phyloP scores from a whole-genome alignment of 805 yeast species.

The Millerago galiae region DNA sequence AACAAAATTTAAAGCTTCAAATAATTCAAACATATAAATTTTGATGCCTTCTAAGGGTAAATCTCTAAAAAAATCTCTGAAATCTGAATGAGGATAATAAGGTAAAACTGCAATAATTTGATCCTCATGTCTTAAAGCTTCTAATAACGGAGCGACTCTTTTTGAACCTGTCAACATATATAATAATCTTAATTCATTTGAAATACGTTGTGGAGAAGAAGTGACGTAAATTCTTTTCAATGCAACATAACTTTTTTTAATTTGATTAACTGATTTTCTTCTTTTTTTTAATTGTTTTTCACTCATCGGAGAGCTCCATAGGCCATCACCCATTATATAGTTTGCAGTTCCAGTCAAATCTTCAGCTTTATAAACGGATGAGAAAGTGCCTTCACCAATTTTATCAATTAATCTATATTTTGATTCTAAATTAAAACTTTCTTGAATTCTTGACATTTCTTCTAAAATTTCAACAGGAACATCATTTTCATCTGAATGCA shows the following conservation, averaged over 20 bases:
- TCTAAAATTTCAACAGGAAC: constrained; percentile 46
- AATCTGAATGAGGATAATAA: constrained; percentile 85
- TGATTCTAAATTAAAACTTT: constrained; percentile 41
- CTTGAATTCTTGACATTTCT: constrained; percentile 50
- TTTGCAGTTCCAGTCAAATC: constrained; percentile 32
- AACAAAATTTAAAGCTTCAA: constrained; percentile 62
- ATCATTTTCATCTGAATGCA: constrained; percentile 33
- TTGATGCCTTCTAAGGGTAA: constrained; percentile 75
- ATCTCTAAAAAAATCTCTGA: constrained; percentile 78
- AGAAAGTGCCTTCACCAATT: constrained; percentile 87
- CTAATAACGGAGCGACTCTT: constrained; percentile 82
- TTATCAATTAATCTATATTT: constrained; percentile 30
- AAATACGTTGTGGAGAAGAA: constrained; percentile 86
- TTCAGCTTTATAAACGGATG: constrained; percentile 72
- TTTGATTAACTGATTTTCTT: constrained; percentile 22
- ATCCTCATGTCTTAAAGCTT: constrained; percentile 81
- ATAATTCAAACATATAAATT: constrained; percentile 70
- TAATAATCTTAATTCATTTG: constrained; percentile 76
- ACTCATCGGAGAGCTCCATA: constrained; percentile 27
- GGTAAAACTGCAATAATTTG: constrained; percentile 93
- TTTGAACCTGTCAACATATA: constrained; percentile 61
- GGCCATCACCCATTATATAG: constrained; percentile 29
- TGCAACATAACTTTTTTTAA: constrained; percentile 52
- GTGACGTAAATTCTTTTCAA: constrained; percentile 91
- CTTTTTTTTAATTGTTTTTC: constrained; percentile 25